Evolutionary conservation across 2,329 filamentous ascomycete species (phyloP), one percentile per base, ranked within the genome.

Genomic region (Xylariaceae sp.): DNA sequence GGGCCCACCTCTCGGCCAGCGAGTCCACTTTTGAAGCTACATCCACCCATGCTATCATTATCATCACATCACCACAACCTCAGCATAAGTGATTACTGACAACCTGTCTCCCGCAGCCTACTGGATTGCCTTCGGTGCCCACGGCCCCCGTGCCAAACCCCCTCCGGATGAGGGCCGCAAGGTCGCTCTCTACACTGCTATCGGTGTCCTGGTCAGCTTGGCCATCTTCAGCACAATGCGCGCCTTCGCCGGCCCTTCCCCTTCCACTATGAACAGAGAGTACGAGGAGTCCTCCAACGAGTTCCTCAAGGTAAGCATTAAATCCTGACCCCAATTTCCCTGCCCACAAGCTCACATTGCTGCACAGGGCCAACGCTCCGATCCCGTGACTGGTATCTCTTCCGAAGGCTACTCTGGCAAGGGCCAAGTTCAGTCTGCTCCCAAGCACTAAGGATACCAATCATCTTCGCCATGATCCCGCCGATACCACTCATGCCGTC

Each of bases 121-220:
- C 85, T 99, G 89, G 87, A 96, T 99, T 69, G 92, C 94, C 62
- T 99, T 99, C 71, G 94, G 94, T 62, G 87, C 92, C 69, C 94
- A 99, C 75, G 94, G 94, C 53, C 94, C 94, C 65, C 93, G 94
- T 66, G 86, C 93, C 63, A 77, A 81, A 58, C 73, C 88, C 62
- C 90, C 93, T 58, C 88, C 94, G 61, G 93, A 90, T 67, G 93
- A 97, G 81, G 81, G 80, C 74, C 82, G 83, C 75, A 92, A 86
- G 72, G 80, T 97, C 64, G 80, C 88, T 68, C 77, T 84, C 70
- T 89, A 91, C 74, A 87, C 89, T 53, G 69, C 78, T 56, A 72
- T 86, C 65, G 88, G 89, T 67, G 67, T 95, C 60, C 77, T 74
- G 58, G 81, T 78, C 65, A 87, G 86, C 61, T 74, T 88, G 63